Evolutionary conservation across 257 asterid genomes (phyloP), one percentile per base, ranked within the genome.

Genomic region (Nicotiana otophora): DNA sequence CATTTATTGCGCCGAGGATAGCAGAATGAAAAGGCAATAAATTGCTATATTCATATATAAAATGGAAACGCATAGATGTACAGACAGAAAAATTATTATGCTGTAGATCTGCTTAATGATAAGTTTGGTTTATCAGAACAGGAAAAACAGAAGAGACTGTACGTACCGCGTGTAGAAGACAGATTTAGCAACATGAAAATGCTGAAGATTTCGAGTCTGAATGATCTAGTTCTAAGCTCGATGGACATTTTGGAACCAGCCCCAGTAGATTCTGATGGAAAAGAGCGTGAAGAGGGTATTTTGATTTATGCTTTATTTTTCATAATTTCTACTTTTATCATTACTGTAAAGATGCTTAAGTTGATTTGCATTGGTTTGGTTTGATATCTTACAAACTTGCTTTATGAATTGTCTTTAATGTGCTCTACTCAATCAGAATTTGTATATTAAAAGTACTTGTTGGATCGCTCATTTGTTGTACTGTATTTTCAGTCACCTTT

Each of bases 201-300:
- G 82, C 82, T 78, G 30, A 78, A 78, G 48, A 16, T 57, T 53
- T 57, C 69, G 34, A 58, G 61, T 33, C 10, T 78, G 36, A 67
- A 78, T 31, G 81, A 77, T 53, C 81, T 77, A 2, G 66, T 57
- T 10, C 19, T 54, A 67, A 57, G 69, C 66, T 78, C 57, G 10
- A 58, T 58, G 82, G 61, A 58, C 11, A 78, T 78, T 57, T 60
- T 58, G 66, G 82, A 78, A 78, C 82, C 82, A 78, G 57, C 70
- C 39, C 69, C 57, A n/a, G 66, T 33, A 4, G 60, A 78, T 57
- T 78, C 70, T 57, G 68, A 57, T 78, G 82, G 82, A 57, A 58
- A 54, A 14, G 54, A 31, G 58, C 54, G 34, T 19, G 69, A 78
- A 55, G 82, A 31, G 31, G 33, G 69, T 57, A 57, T 57, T 14